These are phyloP conservation scores for Saposhnikovia divaricata DNA, from an alignment of 129 eudicot species.

Conservation along the genomic window DNA sequence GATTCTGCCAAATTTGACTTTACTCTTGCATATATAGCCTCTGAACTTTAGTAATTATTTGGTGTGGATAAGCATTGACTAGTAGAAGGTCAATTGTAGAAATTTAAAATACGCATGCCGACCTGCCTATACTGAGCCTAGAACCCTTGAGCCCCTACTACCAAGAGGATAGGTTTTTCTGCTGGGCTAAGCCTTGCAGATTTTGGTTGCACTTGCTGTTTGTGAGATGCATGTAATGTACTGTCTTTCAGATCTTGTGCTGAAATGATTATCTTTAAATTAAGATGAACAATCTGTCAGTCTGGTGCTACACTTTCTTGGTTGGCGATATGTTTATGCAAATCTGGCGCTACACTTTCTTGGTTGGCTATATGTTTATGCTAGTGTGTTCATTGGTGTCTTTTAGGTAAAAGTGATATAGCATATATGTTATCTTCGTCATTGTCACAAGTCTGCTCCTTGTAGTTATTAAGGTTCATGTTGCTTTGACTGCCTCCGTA, in stretches of 20 bases:
- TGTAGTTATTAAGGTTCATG: neutral
- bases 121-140: neutral
- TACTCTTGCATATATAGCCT: neutral
- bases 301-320: neutral
- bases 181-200: neutral
- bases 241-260: neutral
- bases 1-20: neutral
- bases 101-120: neutral
- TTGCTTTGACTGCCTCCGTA: neutral
- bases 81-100: neutral
- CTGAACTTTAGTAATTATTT: neutral
- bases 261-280: neutral
- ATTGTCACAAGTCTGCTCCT: neutral
- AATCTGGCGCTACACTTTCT: neutral
- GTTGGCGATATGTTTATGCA: neutral
- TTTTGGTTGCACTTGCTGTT: neutral
- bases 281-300: neutral
- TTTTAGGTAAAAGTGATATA: neutral
- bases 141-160: neutral
- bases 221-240: neutral
- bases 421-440: neutral
- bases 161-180: neutral
- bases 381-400: neutral
- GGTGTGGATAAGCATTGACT: neutral
- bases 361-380: neutral